A percentile compares a stretch with the other conserved stretches of the same genome.
Evolutionary conservation across 2,329 filamentous ascomycete species (phyloP).

Genomic region (Ceratocystis harringtonii): DNA sequence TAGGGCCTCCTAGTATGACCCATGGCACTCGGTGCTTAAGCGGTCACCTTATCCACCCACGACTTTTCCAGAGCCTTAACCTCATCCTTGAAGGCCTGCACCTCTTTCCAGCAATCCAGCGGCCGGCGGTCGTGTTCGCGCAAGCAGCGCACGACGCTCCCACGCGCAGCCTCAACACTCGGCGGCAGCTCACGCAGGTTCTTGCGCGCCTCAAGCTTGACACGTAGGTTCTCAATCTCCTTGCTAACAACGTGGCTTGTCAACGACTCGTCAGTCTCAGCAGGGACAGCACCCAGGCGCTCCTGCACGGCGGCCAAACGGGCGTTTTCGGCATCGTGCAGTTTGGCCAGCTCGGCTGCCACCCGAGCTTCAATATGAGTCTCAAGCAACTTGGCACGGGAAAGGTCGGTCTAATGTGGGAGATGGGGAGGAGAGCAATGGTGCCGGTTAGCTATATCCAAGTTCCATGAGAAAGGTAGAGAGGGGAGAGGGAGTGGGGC

Average conservation of each 20-base stretch:
- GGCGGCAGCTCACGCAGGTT: constrained; percentile 55
- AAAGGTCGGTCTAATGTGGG: constrained; percentile 60
- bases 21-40: neutral
- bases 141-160: constrained; percentile 65
- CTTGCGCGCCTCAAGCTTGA: constrained; percentile 46
- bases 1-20: neutral
- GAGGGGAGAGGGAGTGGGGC: neutral
- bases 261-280: constrained; percentile 24
- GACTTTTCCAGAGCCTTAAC: constrained; percentile 71
- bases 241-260: constrained; percentile 37
- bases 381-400: constrained; percentile 69
- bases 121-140: constrained; percentile 72
- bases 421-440: neutral
- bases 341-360: constrained; percentile 65
- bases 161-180: constrained; percentile 57
- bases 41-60: constrained; percentile 68
- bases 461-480: neutral
- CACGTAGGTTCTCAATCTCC: constrained; percentile 43
- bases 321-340: constrained; percentile 54
- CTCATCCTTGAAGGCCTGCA: constrained; percentile 78
- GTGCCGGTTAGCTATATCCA: neutral
- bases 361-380: constrained; percentile 81
- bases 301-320: constrained; percentile 55
- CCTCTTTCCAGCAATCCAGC: constrained; percentile 88
- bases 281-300: constrained; percentile 41